phyloP scores from a whole-genome alignment of 331 rosid genomes.

The Spiraea crenata region DNA sequence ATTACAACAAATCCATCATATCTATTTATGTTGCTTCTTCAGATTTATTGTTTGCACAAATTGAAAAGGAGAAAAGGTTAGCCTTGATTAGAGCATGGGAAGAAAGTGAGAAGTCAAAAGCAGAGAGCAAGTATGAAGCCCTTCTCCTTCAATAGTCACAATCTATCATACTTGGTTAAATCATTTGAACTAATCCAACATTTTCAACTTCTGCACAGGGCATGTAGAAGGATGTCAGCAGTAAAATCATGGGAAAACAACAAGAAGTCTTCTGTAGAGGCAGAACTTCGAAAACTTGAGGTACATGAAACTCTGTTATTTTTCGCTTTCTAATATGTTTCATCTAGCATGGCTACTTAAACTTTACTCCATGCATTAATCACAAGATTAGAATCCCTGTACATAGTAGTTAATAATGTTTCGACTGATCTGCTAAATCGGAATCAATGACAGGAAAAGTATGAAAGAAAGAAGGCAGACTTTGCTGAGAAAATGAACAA shows the following conservation, averaged over 20 bases:
- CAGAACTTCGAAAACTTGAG: constrained; percentile 67
- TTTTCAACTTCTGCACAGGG: constrained; percentile 43
- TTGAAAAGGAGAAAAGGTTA: constrained; percentile 65
- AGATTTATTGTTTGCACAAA: constrained; percentile 56
- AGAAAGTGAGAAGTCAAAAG: constrained; percentile 83
- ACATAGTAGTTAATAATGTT: neutral
- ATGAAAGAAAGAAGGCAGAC: constrained; percentile 62
- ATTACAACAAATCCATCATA: neutral
- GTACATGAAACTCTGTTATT: constrained; percentile 26
- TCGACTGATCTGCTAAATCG: neutral
- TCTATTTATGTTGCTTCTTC: constrained; percentile 10
- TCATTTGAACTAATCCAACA: neutral
- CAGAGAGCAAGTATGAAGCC: constrained; percentile 68
- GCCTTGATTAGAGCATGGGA: constrained; percentile 94
- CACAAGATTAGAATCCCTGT: neutral
- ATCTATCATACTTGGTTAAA: neutral
- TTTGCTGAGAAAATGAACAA: constrained; percentile 54
- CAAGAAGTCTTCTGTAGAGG: constrained; percentile 58
- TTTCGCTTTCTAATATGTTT: neutral
- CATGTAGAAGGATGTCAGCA: constrained; percentile 53
- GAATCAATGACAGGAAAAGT: constrained; percentile 40
- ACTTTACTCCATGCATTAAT: too few species aligned
- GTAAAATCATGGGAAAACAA: constrained; percentile 71
- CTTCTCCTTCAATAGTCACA: neutral
- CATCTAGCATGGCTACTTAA: neutral